Conservation (phyloP, 345 rosid species). For the Jatropha curcas region DNA sequence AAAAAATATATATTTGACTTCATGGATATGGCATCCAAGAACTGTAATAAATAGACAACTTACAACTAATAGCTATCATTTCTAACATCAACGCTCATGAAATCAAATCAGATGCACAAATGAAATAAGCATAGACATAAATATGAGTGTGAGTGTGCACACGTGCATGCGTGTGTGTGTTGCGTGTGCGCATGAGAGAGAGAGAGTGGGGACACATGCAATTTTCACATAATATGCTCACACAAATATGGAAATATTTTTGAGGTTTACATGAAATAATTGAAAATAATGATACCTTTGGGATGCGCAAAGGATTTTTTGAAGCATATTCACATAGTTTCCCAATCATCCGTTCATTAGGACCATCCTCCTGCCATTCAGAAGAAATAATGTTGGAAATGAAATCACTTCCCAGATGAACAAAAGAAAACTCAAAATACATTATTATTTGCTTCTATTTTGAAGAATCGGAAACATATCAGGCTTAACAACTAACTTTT, state of each 20-base stretch:
- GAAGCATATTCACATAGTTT: constrained; percentile 95
- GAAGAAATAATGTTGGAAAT: background rate
- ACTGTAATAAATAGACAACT: background rate
- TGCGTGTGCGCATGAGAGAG: background rate
- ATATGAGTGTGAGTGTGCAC: background rate
- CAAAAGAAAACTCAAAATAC: background rate
- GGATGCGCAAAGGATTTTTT: constrained; percentile 88
- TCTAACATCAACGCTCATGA: background rate
- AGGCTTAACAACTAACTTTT: background rate
- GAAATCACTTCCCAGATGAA: background rate
- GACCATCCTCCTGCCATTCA: constrained; percentile 78
- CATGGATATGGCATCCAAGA: background rate
- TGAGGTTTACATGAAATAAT: constrained; percentile 15
- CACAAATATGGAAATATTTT: constrained; percentile 5
- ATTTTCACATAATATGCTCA: constrained; percentile 1
- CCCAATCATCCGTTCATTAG: constrained; percentile 85
- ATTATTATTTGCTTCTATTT: background rate
- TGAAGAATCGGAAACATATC: background rate
- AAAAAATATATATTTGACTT: background rate
- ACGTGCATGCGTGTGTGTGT: background rate
- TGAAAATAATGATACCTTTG: constrained; percentile 58
- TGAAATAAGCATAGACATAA: background rate
- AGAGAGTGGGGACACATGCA: background rate
- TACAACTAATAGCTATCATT: background rate
- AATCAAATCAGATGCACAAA: background rate